Percentiles rank a stretch among this genome's conserved stretches.
Evolutionary conservation across 192 early-diverging fungal species (phyloP).

Genomic region (Umbelopsis sp.): DNA sequence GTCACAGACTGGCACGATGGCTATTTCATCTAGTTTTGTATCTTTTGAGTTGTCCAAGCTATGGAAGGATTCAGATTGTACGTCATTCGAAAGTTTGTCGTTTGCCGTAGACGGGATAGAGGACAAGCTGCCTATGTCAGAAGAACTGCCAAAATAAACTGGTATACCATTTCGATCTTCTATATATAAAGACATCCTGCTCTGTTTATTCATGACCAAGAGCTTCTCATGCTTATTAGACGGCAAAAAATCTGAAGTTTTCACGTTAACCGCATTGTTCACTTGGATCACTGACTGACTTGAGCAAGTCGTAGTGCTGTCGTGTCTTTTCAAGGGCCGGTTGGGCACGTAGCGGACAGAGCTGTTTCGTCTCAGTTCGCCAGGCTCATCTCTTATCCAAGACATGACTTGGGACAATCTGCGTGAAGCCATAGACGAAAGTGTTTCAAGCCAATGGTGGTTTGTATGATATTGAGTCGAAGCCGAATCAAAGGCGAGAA

Average conservation of each 20-base stretch:
- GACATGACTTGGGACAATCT: not conserved
- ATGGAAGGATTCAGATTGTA: no score
- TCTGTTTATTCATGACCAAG: not conserved
- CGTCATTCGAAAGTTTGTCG: no score
- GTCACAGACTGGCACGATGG: no score
- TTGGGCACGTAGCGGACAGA: not conserved
- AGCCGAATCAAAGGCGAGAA: no score
- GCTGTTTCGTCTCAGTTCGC: constrained; percentile 9
- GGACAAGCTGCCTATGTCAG: not conserved
- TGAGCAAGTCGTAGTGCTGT: no score
- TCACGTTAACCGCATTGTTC: not conserved
- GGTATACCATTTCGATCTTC: not conserved
- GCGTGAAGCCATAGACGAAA: not conserved
- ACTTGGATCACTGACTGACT: not conserved
- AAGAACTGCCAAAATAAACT: not conserved
- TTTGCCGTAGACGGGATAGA: not conserved
- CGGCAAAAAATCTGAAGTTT: constrained; percentile 2
- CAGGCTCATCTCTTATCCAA: not conserved
- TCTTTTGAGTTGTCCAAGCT: no score
- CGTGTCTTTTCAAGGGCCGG: not conserved
- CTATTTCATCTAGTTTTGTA: no score
- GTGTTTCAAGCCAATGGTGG: no score
- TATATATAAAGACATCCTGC: not conserved
- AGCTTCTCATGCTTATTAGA: not conserved
- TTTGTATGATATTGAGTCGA: no score